Evolutionary conservation across 257 asterid species (phyloP), one percentile per base, ranked within the genome.

Genomic region (Thymus quinquecostatus): DNA sequence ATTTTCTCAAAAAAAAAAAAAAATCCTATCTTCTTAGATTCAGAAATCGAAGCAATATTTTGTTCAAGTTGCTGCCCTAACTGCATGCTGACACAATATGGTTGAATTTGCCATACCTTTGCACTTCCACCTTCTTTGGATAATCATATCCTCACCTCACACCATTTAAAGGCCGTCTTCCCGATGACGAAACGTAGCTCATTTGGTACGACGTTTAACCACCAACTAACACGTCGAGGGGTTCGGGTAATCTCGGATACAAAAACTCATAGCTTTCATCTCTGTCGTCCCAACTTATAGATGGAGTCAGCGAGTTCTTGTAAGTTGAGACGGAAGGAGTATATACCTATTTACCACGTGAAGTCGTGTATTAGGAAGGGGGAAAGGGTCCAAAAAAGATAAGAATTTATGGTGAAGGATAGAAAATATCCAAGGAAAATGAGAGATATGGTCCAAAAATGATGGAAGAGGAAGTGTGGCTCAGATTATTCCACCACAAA

Each of bases 391-490:
- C 7, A 30, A 32, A 11, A 4, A 58, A 32, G 41, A 32, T 12
- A 58, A 58, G 27, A 57, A 57, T 2, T 21, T 21, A 57, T 6
- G 32, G 43, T 11, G 11, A 58, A 57, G 33, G 43, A 57, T 57
- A 32, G 41, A 6, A 73, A 72, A 71, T 36, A 34, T 59, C 60
- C 10, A 40, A 21, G 2, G 45, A 43, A n/a, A n/a, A 47, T 48
- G 30, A 8, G 66, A 64, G 10, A 49, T 41, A 69, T 63, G 77
- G 78, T 77, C 69, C 41, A 53, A 66, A 74, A 70, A 51, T 44
- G 72, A 56, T 60, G 60, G 69, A 78, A 2, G 73, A 61, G 38
- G 30, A 75, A 66, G 33, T 81, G 86, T 81, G 86, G 86, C 67
- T 78, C 81, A 68, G 72, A 77, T 81, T 75, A 48, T 66, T 74